These are phyloP conservation scores for Suillus decipiens DNA, from an alignment of 768 basidiomycete species.

Conservation along the genomic window DNA sequence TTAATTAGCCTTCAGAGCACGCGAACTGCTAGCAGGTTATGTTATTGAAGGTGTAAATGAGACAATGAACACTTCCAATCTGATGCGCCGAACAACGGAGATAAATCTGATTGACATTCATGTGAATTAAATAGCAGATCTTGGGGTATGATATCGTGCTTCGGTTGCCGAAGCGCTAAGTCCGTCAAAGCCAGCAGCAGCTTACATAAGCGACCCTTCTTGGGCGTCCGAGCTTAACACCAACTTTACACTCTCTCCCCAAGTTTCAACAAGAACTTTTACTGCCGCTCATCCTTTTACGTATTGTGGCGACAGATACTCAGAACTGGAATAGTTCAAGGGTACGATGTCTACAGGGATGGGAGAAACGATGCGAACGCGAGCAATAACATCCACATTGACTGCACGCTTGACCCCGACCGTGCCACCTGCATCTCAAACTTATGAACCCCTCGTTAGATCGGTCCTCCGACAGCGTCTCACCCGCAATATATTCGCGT, in stretches of 20 bases:
- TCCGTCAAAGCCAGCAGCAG: no score
- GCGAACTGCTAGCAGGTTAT: background rate
- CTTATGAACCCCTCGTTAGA: constrained; percentile 69
- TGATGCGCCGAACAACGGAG: background rate
- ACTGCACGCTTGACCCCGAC: constrained; percentile 50
- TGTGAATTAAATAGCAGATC: no score
- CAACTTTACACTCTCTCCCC: background rate
- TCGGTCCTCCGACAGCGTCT: constrained; percentile 62
- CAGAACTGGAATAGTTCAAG: background rate
- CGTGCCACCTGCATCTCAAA: constrained; percentile 56
- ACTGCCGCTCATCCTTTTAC: background rate
- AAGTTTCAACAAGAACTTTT: constrained; percentile 3
- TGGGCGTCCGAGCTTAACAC: background rate
- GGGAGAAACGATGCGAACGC: constrained; percentile 25
- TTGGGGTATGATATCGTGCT: no score
- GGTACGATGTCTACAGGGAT: constrained; percentile 6
- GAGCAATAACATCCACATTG: constrained; percentile 40
- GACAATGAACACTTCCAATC: background rate
- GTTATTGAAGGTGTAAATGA: background rate
- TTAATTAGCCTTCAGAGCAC: no score
- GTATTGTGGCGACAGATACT: background rate
- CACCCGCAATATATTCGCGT: constrained; percentile 51
- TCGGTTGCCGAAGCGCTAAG: no score
- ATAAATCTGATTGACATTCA: background rate
- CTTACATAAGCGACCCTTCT: no score